Evolutionary conservation across 2,329 filamentous ascomycete species (phyloP).

Genomic region (Exophiala xenobiotica): DNA sequence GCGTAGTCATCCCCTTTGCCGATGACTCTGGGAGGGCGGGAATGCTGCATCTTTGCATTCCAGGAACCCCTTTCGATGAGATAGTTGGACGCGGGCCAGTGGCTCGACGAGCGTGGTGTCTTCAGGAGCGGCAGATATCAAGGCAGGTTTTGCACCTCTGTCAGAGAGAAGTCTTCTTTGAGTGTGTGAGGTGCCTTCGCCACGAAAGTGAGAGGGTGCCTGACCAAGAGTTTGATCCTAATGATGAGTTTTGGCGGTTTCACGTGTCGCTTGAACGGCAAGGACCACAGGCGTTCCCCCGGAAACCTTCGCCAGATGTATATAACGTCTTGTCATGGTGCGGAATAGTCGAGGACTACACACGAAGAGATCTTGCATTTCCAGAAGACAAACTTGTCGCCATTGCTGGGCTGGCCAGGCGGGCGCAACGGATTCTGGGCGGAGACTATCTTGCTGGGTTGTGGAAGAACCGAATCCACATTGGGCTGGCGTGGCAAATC

Average conservation of each 20-base stretch:
- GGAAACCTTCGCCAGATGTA: slow-evolving; percentile 4
- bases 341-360: slow-evolving; percentile 5
- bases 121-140: slow-evolving; percentile 9
- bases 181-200: slow-evolving; percentile 6
- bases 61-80: slow-evolving; percentile 1
- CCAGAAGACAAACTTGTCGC: slow-evolving; percentile 10
- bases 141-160: slow-evolving; percentile 4
- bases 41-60: background rate
- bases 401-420: slow-evolving; percentile 7
- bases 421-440: background rate
- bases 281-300: background rate
- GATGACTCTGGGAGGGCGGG: background rate
- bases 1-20: background rate
- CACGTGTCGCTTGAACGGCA: background rate
- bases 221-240: slow-evolving; percentile 1
- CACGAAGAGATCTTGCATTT: background rate
- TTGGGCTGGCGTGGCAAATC: slow-evolving; percentile 7
- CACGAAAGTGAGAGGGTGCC: slow-evolving; percentile 4
- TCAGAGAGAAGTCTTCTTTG: slow-evolving; percentile 7
- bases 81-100: slow-evolving; percentile 8
- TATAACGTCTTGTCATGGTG: slow-evolving; percentile 1
- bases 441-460: slow-evolving; percentile 6
- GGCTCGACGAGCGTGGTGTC: slow-evolving; percentile 7
- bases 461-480: slow-evolving; percentile 2
- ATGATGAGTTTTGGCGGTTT: slow-evolving; percentile 1